Conservation (phyloP, 225 moss, liverwort and hornwort species). For the Lunularia cruciata region DNA sequence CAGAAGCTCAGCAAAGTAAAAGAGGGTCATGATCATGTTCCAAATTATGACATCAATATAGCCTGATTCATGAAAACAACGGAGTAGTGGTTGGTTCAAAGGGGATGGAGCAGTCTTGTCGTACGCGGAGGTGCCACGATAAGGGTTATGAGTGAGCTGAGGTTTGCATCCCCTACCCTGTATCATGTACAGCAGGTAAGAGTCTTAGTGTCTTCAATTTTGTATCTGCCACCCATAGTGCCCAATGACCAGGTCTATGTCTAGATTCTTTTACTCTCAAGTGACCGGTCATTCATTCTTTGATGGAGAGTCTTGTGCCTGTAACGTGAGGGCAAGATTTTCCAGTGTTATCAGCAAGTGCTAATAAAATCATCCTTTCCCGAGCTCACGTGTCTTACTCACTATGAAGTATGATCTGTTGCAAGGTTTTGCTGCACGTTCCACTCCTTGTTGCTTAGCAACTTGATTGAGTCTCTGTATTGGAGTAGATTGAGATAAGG, state of each 20-base stretch:
- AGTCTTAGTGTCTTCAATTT: constrained; percentile 18
- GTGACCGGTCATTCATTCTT: constrained; percentile 26
- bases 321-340: constrained; percentile 10
- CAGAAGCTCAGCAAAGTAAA: not conserved
- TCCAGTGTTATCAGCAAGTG: constrained; percentile 10
- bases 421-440: no score
- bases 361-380: constrained; percentile 13
- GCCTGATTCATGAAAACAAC: not conserved
- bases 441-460: no score
- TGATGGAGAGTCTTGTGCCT: constrained; percentile 18
- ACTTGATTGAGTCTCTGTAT: no score
- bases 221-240: constrained; percentile 16
- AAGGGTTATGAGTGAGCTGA: constrained; percentile 6
- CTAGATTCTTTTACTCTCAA: constrained; percentile 5
- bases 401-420: no score
- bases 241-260: constrained; percentile 15
- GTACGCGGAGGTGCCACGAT: not conserved
- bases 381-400: no score
- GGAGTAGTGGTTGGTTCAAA: not conserved
- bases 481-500: no score
- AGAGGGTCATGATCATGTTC: not conserved
- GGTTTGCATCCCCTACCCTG: constrained; percentile 18
- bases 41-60: not conserved
- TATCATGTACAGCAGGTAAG: constrained; percentile 23
- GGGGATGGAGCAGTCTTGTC: constrained; percentile 5